These are phyloP conservation scores for Suhomyces sp. DNA, from an alignment of 805 yeast genomes.

Conservation along the genomic window DNA sequence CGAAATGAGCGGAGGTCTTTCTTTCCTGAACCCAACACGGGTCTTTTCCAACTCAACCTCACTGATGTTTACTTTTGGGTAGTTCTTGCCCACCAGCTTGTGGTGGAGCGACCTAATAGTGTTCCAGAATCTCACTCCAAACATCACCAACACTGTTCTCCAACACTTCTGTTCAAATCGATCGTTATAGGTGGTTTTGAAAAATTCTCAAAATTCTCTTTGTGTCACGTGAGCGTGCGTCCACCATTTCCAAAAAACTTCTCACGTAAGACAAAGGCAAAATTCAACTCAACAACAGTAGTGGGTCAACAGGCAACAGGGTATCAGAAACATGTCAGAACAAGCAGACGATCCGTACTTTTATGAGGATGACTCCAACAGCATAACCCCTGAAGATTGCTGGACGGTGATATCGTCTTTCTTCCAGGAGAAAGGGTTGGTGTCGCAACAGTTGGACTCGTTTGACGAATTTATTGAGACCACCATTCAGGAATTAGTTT, in stretches of 20 bases:
- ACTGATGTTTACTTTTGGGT: conserved; percentile 38
- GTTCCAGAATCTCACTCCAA: conserved; percentile 1
- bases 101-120: conserved; percentile 25
- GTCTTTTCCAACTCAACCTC: conserved; percentile 40
- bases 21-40: conserved; percentile 37
- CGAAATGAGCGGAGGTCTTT: conserved; percentile 37
- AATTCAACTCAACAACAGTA: background rate
- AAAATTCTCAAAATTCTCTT: background rate
- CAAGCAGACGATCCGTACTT: conserved; percentile 59
- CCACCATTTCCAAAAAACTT: conserved; percentile 4
- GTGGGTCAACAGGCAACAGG: background rate
- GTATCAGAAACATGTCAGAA: background rate
- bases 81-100: conserved; percentile 27
- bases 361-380: conserved; percentile 59
- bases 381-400: conserved; percentile 95
- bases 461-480: conserved; percentile 97
- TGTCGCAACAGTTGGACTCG: conserved; percentile 96
- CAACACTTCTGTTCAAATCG: background rate
- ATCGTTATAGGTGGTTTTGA: too few relatives aligned
- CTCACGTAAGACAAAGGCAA: background rate
- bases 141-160: background rate
- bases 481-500: conserved; percentile 92
- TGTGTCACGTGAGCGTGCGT: conserved; percentile 6
- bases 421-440: conserved; percentile 94
- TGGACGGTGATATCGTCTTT: conserved; percentile 98